Conservation (phyloP, 1,139 yeast species). For the Meyerozyma carpophila region DNA sequence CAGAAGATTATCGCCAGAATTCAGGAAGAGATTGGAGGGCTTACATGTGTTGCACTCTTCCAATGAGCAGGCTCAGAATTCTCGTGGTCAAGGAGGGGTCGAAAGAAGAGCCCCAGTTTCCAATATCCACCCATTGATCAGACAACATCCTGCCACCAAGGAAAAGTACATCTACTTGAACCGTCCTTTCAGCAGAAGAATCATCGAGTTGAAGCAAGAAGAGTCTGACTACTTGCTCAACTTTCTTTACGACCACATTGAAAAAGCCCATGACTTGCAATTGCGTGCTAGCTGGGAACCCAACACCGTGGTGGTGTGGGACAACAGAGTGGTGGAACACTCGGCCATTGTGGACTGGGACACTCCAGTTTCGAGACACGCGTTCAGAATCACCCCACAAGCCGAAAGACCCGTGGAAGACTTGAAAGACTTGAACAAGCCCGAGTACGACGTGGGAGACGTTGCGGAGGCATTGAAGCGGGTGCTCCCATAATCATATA, state of each 20-base stretch:
- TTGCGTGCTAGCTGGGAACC: conserved; percentile 55
- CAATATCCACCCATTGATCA: conserved; percentile 23
- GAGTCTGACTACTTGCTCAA: conserved; percentile 20
- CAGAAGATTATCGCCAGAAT: conserved; percentile 22
- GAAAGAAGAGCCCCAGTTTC: conserved; percentile 22
- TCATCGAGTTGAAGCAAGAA: conserved; percentile 24
- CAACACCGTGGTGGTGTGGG: conserved; percentile 26
- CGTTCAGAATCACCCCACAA: conserved; percentile 8
- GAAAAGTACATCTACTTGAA: conserved; percentile 20
- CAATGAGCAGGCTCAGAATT: conserved; percentile 17
- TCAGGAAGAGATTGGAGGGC: conserved; percentile 20
- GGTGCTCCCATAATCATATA: background rate
- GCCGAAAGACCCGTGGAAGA: conserved; percentile 12
- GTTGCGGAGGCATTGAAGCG: conserved; percentile 3
- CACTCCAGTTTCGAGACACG: conserved; percentile 44
- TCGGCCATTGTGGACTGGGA: conserved; percentile 28
- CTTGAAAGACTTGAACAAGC: conserved; percentile 7
- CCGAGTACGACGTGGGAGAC: conserved; percentile 5
- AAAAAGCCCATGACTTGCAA: conserved; percentile 39
- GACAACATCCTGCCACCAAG: conserved; percentile 24
- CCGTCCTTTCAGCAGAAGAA: conserved; percentile 20
- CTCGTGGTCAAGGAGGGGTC: conserved; percentile 18
- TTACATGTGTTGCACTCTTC: conserved; percentile 23
- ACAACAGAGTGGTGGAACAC: conserved; percentile 19
- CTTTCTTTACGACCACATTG: conserved; percentile 18